phyloP scores from a whole-genome alignment of 176 grass and related monocot genomes.

The Cenchrus americanus region DNA sequence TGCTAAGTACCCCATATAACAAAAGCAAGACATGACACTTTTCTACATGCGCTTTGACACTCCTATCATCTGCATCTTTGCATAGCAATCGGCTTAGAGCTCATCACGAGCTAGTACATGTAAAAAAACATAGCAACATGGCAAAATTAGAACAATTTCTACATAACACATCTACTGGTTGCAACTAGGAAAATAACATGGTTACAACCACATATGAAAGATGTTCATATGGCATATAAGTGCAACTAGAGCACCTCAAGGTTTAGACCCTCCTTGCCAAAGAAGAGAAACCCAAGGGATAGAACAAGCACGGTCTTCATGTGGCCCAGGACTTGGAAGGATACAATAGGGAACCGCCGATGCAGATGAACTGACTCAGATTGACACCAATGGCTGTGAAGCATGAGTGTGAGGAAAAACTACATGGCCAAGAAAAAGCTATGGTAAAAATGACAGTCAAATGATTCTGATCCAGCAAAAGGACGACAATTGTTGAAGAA shows the following conservation, averaged over 20 bases:
- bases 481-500: not conserved
- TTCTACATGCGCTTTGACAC: no score
- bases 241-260: constrained; percentile 46
- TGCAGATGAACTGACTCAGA: constrained; percentile 96
- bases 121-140: no score
- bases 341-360: constrained; percentile 77
- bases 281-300: constrained; percentile 80
- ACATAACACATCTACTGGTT: no score
- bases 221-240: no score
- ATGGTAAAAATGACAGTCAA: constrained; percentile 1
- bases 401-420: constrained; percentile 77
- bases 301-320: constrained; percentile 90
- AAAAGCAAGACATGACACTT: no score
- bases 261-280: constrained; percentile 85
- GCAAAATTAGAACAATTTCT: no score
- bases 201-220: no score
- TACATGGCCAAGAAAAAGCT: constrained; percentile 13
- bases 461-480: constrained; percentile 9
- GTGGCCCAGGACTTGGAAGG: constrained; percentile 91
- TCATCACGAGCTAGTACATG: no score
- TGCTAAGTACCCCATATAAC: no score
- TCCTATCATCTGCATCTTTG: no score
- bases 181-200: no score
- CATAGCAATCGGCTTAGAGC: no score
- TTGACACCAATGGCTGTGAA: constrained; percentile 77